phyloP scores from a whole-genome alignment of 202 grass and related monocot species.

The Saccharum hybrid region DNA sequence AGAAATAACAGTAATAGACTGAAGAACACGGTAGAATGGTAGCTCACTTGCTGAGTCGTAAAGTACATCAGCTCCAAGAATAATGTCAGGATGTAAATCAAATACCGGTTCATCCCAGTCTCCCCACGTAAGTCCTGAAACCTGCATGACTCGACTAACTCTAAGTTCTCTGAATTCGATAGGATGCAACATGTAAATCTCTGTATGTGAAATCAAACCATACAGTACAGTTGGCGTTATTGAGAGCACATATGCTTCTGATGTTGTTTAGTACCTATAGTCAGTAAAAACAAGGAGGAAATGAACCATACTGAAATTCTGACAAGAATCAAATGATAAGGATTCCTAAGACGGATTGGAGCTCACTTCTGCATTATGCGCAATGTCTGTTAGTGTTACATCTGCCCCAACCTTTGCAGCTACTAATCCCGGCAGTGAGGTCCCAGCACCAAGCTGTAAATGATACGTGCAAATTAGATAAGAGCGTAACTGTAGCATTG shows the following conservation, averaged over 20 bases:
- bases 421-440: conserved; percentile 82
- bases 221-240: conserved; percentile 68
- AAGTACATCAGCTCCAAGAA: conserved; percentile 86
- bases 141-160: conserved; percentile 40
- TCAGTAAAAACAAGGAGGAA: conserved; percentile 8
- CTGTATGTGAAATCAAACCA: conserved; percentile 25
- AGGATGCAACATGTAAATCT: conserved; percentile 8
- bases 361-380: conserved; percentile 56
- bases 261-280: conserved; percentile 76
- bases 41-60: conserved; percentile 73
- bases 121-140: conserved; percentile 83
- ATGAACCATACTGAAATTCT: neutral
- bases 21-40: neutral
- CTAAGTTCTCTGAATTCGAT: neutral
- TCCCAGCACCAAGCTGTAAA: conserved; percentile 77
- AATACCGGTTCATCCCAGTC: conserved; percentile 70
- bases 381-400: conserved; percentile 78
- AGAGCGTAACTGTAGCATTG: neutral
- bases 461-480: neutral
- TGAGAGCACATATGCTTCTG: conserved; percentile 62
- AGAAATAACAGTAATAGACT: neutral
- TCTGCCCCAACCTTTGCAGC: conserved; percentile 79
- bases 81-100: conserved; percentile 72
- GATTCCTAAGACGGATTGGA: conserved; percentile 1
- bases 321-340: conserved; percentile 9